These are phyloP conservation scores for Auriscalpium orientale DNA, from an alignment of 768 basidiomycete genomes.

Conservation along the genomic window DNA sequence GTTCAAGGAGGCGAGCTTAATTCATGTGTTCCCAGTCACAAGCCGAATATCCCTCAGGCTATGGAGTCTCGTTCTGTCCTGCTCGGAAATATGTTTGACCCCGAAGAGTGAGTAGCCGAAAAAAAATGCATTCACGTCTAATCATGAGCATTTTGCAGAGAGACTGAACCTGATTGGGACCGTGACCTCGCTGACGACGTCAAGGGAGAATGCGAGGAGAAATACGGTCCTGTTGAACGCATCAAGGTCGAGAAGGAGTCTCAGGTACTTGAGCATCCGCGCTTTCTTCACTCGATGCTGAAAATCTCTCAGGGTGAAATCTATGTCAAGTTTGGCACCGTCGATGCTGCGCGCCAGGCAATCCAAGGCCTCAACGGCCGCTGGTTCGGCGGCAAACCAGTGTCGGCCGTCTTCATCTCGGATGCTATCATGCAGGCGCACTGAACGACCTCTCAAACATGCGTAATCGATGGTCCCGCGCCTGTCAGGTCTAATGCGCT, in stretches of 20 bases:
- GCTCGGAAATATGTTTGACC: conserved; percentile 93
- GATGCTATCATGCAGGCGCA: conserved; percentile 93
- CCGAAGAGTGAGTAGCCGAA: conserved; percentile 71
- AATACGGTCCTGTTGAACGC: conserved; percentile 80
- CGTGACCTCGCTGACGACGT: conserved; percentile 94
- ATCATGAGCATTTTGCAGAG: conserved; percentile 38
- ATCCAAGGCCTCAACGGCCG: conserved; percentile 89
- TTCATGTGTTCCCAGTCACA: conserved; percentile 37
- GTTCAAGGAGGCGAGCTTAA: conserved; percentile 7
- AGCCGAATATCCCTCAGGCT: conserved; percentile 72
- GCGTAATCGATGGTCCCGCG: background rate
- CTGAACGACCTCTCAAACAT: conserved; percentile 18
- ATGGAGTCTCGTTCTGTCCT: conserved; percentile 89
- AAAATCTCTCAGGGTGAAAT: conserved; percentile 76
- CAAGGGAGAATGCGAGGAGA: conserved; percentile 85
- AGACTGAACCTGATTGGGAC: conserved; percentile 96
- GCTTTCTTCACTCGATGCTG: background rate
- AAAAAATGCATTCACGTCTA: background rate
- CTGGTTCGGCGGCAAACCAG: conserved; percentile 92
- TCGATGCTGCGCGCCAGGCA: conserved; percentile 78
- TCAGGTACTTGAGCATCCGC: conserved; percentile 47
- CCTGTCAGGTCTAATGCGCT: conserved; percentile 11
- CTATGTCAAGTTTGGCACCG: conserved; percentile 81
- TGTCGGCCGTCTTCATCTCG: conserved; percentile 82
- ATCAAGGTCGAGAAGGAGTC: conserved; percentile 95